Base-by-base conservation (phyloP, 1,139 yeast genomes). In the Sporopachydermia cereana region DNA sequence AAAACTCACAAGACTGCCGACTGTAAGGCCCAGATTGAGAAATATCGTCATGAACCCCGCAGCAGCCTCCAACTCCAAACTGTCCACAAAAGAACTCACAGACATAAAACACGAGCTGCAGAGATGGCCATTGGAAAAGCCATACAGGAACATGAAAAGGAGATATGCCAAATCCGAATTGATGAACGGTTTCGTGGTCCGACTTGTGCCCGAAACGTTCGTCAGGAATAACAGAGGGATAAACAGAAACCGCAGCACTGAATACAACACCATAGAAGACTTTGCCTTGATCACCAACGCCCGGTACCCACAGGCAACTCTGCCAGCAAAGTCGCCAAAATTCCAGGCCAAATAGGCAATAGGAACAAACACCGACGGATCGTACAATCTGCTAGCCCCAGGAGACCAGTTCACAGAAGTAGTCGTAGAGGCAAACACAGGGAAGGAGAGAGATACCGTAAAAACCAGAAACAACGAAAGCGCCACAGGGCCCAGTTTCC, bases 31-130 rank as follows among this genome's bases (percentile, higher is more conserved):
- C 20, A 76, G 56, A 48, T 89, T 80, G 46, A 86, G 69, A 52
- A 84, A 77, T 17, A 86, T 76, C 1, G 86, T 77, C 47, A 94
- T 83, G 59, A 88, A 84, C 2, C 96, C 96, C 36, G 96, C 96
- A 1, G 97, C 95, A 0, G 96, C 96, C 52, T 84, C 88, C 59
- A 79, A 80, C 57, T 85, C 93, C 20, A 73, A 73, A 42, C 76
- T 84, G 14, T 68, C 68, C 3, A 67, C 71, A 16, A 63, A 67
- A 29, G 70, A 72, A 0, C 89, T 82, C 3, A 89, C 84, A 41
- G 72, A 71, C 89, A 89, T 86, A 62, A 89, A 84, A 47, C 88
- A 74, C 22, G 88, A 75, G 3, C 95, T 81, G 46, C 84, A 73
- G 36, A 84, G 68, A 54, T 88, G 95, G 3, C 98, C 98, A 57